Conservation (phyloP, 1,284 basidiomycete species). For the Singerocomus inundabilis region DNA sequence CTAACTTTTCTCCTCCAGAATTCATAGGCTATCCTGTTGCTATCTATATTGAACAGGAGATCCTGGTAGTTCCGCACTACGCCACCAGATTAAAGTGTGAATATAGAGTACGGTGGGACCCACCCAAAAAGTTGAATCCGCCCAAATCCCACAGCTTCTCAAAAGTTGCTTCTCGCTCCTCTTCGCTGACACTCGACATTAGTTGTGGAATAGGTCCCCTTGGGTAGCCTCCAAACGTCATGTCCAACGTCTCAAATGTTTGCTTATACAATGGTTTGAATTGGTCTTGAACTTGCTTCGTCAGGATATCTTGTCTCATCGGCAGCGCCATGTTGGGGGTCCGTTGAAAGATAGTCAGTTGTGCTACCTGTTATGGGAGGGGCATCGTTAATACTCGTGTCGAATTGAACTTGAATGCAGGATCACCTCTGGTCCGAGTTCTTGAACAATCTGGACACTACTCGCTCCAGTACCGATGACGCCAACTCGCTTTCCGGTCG, state of each 20-base stretch:
- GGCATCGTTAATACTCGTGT: background rate
- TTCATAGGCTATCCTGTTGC: slow-evolving; percentile 7
- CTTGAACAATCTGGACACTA: slow-evolving; percentile 16
- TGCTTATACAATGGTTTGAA: slow-evolving; percentile 18
- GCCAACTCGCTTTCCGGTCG: too few species aligned
- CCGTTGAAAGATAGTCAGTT: slow-evolving; percentile 21
- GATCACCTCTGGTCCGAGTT: slow-evolving; percentile 13
- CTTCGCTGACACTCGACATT: slow-evolving; percentile 6
- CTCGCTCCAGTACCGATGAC: slow-evolving; percentile 19
- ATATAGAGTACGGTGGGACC: background rate
- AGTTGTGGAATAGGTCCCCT: background rate
- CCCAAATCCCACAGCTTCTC: slow-evolving; percentile 12
- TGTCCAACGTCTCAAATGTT: slow-evolving; percentile 4
- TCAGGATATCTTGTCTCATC: slow-evolving; percentile 11
- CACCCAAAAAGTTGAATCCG: slow-evolving; percentile 9
- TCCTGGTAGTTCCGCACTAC: slow-evolving; percentile 9
- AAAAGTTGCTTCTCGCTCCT: slow-evolving; percentile 11
- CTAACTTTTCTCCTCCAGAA: too few species aligned
- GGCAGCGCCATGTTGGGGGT: slow-evolving; percentile 20
- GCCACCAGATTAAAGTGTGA: background rate
- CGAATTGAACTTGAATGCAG: background rate
- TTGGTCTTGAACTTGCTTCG: slow-evolving; percentile 6
- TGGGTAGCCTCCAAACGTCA: background rate
- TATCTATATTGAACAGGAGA: background rate
- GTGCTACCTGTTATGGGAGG: slow-evolving; percentile 4